Base-by-base conservation (phyloP, 2,329 filamentous ascomycete species). In the Colletotrichum camelliae region DNA sequence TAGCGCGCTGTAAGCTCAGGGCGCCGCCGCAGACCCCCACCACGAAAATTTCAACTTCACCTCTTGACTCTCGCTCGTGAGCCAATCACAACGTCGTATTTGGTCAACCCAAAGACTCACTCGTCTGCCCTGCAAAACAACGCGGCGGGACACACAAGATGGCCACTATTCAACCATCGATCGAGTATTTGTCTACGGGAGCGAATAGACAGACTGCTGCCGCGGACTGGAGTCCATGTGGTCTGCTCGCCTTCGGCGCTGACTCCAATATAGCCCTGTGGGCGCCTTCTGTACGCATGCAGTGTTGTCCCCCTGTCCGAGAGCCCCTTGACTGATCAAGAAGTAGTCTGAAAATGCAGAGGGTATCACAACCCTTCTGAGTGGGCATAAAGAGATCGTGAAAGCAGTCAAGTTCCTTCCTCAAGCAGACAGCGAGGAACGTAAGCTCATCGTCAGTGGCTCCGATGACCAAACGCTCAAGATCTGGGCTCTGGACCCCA, bases 251-350 rank as follows among this genome's bases (percentile, higher is more conserved):
- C 35, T 99, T 95, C 86, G 97, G 97, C 37, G 94, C 96, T 10
- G 95, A 97, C 84, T 93, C 93, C 79, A 97, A 97, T 85, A 90
- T 99, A 80, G 96, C 96, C 58, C 83, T 98, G 55, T 99, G 97
- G 97, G 89, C 92, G 82, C 96, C 96, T 72, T 73, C 69, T 62
- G 77, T 78, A 69, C 73, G 77, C 62, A 69, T 71, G 77, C 55
- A 31, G 39, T 24, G 8, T 16, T 33, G 18, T 21, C 13, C 15
- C 60, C 27, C 7, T 57, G 18, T 12, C 24, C 7, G 33, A 39
- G 33, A 12, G 13, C 18, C 4, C 21, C 1, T 16, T 35, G 18
- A 18, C 71, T 76, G 52, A 76, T 15, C 16, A 7, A 27, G 9
- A n/a, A 12, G 15, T 64, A 77, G 75, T 77, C 77, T n/a, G n/a